Conservation (phyloP, 257 asterid species). For the Anisodus acutangulus region DNA sequence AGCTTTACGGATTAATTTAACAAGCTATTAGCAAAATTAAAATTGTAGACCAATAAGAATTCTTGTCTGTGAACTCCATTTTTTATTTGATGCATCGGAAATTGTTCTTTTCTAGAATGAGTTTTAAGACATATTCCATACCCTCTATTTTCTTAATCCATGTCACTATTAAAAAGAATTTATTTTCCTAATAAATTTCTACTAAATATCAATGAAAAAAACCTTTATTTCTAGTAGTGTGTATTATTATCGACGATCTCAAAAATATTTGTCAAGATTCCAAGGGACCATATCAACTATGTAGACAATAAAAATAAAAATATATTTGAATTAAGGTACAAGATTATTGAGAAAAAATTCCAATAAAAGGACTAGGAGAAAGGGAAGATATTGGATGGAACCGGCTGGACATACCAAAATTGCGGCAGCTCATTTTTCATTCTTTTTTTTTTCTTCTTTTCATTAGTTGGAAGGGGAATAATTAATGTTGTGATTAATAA, state of each 20-base stretch:
- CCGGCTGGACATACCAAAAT: slow-evolving; percentile 15
- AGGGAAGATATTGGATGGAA: slow-evolving; percentile 8
- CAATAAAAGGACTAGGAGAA: not conserved
- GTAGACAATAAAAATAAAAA: not conserved
- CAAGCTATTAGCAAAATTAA: not conserved
- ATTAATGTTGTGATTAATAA: slow-evolving; percentile 21
- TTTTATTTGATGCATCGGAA: not conserved
- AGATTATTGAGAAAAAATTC: not conserved
- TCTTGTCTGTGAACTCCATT: not conserved
- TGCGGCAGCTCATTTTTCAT: slow-evolving; percentile 12
- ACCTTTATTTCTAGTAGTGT: no score
- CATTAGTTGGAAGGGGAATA: not conserved
- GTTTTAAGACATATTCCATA: no score
- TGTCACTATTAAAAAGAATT: not conserved
- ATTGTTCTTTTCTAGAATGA: not conserved
- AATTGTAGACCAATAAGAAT: not conserved
- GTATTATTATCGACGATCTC: not conserved
- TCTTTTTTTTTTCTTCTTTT: not conserved
- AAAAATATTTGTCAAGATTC: not conserved
- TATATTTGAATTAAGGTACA: not conserved
- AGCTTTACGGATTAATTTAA: not conserved
- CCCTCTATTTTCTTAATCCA: not conserved
- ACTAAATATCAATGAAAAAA: no score
- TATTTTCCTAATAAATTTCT: no score
- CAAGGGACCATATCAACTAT: not conserved